Evolutionary conservation across 2,329 filamentous ascomycete genomes (phyloP), one percentile per base, ranked within the genome.

Genomic region (Didymosphaeria variabile): DNA sequence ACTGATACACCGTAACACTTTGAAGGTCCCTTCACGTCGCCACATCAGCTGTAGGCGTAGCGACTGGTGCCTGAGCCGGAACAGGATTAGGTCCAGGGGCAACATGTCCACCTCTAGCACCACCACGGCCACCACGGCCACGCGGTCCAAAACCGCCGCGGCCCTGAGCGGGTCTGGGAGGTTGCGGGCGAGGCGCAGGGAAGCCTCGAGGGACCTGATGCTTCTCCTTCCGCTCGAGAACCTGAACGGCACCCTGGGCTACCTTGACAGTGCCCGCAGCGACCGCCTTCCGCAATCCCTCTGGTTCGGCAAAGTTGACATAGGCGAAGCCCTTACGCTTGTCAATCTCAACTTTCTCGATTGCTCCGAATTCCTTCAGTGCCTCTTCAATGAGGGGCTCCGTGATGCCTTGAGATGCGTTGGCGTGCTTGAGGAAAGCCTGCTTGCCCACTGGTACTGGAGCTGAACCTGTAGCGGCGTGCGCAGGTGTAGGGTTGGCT

Each of bases 271-370:
- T 92, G 72, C 93, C 96, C 13, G 91, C 91, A 17, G 88, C 86
- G 72, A 97, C 88, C 5, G 94, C 94, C 72, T 91, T 93, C 69
- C 87, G 87, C 29, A 98, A 83, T 10, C 86, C 85, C 9, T 89
- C 88, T 0, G 90, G 85, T 23, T 93, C 89, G 10, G 87, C 86
- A 80, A 97, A 98, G 65, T 97, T 92, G 42, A 97, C 90, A 75
- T 97, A 97, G 2, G 93, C 94, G 71, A 97, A 97, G 0, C 93
- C 93, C 77, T 97, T 97, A 72, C 94, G 91, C 77, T 93, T 94
- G 75, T 98, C 94, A 57, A 98, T 94, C 70, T 97, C 94, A 19
- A 97, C 92, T 66, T 88, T 90, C 0, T 87, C 87, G 49, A 97
- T 87, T 1, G 86, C 78, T 1, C 94, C 94, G 69, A 93, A 97